These are phyloP conservation scores for Tolypocladium tundrense DNA, from an alignment of 2,329 filamentous ascomycete genomes.

Conservation along the genomic window DNA sequence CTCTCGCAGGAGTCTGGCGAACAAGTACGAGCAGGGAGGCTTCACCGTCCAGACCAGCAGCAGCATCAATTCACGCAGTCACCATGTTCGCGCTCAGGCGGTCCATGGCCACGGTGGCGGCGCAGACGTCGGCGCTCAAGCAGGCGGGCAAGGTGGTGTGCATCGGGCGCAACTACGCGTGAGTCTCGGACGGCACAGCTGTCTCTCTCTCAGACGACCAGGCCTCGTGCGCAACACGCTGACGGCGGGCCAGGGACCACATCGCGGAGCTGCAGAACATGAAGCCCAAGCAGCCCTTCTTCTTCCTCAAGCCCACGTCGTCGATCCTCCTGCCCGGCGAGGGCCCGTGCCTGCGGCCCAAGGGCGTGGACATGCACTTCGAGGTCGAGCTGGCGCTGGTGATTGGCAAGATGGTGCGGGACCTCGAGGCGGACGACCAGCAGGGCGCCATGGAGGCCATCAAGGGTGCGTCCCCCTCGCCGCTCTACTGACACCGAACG, in stretches of 20 bases:
- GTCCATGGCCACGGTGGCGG: slow-evolving; percentile 26
- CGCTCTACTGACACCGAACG: no score
- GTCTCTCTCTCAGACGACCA: no score
- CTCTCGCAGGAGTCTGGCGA: background rate
- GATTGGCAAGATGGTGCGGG: slow-evolving; percentile 69
- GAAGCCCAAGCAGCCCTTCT: slow-evolving; percentile 90
- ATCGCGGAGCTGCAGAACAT: slow-evolving; percentile 82
- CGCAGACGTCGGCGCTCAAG: slow-evolving; percentile 36
- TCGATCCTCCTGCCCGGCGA: slow-evolving; percentile 71
- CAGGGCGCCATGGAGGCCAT: slow-evolving; percentile 73
- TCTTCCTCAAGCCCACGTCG: slow-evolving; percentile 92
- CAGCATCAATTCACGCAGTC: background rate
- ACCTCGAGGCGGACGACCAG: slow-evolving; percentile 65
- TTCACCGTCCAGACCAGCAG: background rate
- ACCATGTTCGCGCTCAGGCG: slow-evolving; percentile 26
- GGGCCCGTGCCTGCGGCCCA: slow-evolving; percentile 72
- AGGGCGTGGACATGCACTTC: slow-evolving; percentile 79
- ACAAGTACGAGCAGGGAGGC: background rate
- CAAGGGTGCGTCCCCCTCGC: slow-evolving; percentile 43
- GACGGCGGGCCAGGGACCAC: slow-evolving; percentile 57
- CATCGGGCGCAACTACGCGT: slow-evolving; percentile 96
- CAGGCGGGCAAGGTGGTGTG: slow-evolving; percentile 71
- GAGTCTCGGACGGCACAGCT: slow-evolving; percentile 20
- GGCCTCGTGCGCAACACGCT: background rate
- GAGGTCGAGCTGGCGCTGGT: slow-evolving; percentile 90